A percentile compares a stretch with the other conserved stretches of the same genome.
Conservation (phyloP, 1,284 basidiomycete genomes). For the Ganoderma multipileum region DNA sequence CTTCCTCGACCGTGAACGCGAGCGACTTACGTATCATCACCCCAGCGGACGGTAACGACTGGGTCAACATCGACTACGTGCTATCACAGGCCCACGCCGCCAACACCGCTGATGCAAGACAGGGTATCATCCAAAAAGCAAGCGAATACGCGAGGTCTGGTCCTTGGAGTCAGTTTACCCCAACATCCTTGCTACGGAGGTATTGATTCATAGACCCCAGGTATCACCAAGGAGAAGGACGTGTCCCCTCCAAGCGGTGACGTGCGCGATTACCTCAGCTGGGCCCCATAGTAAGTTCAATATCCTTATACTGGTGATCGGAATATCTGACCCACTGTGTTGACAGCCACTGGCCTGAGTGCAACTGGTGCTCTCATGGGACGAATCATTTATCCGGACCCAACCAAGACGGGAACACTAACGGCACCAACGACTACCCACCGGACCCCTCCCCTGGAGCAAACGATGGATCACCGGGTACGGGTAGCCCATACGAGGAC, state of each 20-base stretch:
- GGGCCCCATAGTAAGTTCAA: conserved; percentile 60
- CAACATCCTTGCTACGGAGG: not conserved
- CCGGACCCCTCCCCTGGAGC: conserved; percentile 10
- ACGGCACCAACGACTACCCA: conserved; percentile 15
- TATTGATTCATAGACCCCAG: conserved; percentile 16
- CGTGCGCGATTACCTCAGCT: conserved; percentile 59
- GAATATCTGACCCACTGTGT: conserved; percentile 15
- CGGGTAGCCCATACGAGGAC: conserved; percentile 25
- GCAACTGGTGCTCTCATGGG: conserved; percentile 47
- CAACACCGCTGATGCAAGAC: conserved; percentile 48
- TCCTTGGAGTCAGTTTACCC: conserved; percentile 55
- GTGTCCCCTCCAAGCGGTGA: conserved; percentile 46
- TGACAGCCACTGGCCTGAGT: conserved; percentile 67
- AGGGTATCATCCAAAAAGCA: conserved; percentile 53
- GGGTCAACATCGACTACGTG: conserved; percentile 43
- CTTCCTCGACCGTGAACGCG: not conserved
- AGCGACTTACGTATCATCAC: not conserved
- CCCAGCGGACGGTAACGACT: conserved; percentile 42
- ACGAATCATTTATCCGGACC: conserved; percentile 38
- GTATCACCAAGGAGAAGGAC: conserved; percentile 31
- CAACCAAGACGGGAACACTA: conserved; percentile 22
- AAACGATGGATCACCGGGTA: conserved; percentile 12
- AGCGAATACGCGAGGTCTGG: conserved; percentile 48
- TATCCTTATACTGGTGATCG: not conserved
- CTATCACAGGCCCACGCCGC: conserved; percentile 34